Base-by-base conservation (phyloP, 352 stramenopile species). In the Globisporangium takayamanum region DNA sequence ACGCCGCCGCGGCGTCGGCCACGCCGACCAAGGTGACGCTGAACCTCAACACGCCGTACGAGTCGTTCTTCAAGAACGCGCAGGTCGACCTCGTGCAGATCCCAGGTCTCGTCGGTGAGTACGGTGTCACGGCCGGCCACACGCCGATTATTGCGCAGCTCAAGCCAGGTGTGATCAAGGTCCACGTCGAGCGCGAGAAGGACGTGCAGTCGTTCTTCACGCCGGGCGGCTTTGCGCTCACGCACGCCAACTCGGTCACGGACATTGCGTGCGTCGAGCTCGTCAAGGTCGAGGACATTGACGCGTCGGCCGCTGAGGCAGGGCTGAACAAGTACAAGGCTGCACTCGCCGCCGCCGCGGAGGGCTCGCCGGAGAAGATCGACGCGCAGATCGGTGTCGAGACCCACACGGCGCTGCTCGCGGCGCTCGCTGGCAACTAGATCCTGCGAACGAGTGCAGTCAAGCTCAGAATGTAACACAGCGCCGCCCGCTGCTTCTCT, bases 171-270 rank as follows among this genome's bases (percentile, higher is more conserved):
- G 86, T 99, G 50, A 90, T 94, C 64, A 88, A 89, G 68, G 84
- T 94, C 50, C 84, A 94, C 72, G 70, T 90, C 41, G 77, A 90
- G 63, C 77, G 81, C 55, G 84, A 92, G 66, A 87, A 86, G 72
- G 80, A 92, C 51, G 74, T 94, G 41, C 94, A 99, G 74, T 98
- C 96, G 73, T 99, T 98, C 80, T 99, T 99, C 82, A 97, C 98
- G 58, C 82, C 93, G 39, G 96, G 95, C 63, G 97, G 97, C 65
- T 98, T 99, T 66, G 93, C 97, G 42, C 76, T 99, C 62, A 99
- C 95, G 54, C 95, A 99, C 77, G 85, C 86, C 55, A 94, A 98
- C 74, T 98, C 93, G 57, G 78, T 91, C 50, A 99, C 96, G 50
- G 97, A 99, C 77, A 97, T 99, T 72, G 79, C 96, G 37, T 98